A percentile compares a stretch with the other conserved stretches of the same genome.
Conservation (phyloP, 1,139 yeast species). For the Suzukiozyma palmioleophila region DNA sequence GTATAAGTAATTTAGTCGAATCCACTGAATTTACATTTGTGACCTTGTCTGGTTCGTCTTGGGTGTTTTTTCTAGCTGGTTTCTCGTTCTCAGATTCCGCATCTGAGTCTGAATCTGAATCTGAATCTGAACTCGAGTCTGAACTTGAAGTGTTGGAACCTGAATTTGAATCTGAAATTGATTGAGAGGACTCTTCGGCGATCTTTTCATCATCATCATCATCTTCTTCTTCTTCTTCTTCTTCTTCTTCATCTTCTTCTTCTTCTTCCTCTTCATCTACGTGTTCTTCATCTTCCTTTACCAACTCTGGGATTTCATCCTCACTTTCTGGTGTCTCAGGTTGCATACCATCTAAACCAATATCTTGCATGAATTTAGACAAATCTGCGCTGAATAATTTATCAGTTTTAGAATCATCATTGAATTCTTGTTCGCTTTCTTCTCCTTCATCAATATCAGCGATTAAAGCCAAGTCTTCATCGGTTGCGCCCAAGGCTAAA, state of each 20-base stretch:
- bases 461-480: constrained; percentile 56
- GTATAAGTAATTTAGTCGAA: constrained; percentile 53
- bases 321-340: constrained; percentile 25
- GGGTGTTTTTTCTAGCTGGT: constrained; percentile 12
- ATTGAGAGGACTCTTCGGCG: constrained; percentile 10
- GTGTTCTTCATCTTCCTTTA: constrained; percentile 24
- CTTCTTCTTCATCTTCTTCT: constrained; percentile 20
- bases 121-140: constrained; percentile 4
- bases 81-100: constrained; percentile 16
- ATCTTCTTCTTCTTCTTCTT: constrained; percentile 15
- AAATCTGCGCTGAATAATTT: constrained; percentile 54
- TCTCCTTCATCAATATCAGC: constrained; percentile 51
- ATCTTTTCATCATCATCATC: constrained; percentile 19
- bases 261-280: constrained; percentile 22
- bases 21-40: constrained; percentile 52
- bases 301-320: constrained; percentile 25
- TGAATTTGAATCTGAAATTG: neutral
- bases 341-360: constrained; percentile 53
- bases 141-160: constrained; percentile 9
- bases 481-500: constrained; percentile 61
- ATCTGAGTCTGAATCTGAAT: constrained; percentile 13
- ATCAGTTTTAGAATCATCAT: constrained; percentile 36
- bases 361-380: constrained; percentile 58
- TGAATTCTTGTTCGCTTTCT: constrained; percentile 62
- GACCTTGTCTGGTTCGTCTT: constrained; percentile 35